These are phyloP conservation scores for Emericellopsis cladophorae DNA, from an alignment of 2,329 filamentous ascomycete species.

Conservation along the genomic window DNA sequence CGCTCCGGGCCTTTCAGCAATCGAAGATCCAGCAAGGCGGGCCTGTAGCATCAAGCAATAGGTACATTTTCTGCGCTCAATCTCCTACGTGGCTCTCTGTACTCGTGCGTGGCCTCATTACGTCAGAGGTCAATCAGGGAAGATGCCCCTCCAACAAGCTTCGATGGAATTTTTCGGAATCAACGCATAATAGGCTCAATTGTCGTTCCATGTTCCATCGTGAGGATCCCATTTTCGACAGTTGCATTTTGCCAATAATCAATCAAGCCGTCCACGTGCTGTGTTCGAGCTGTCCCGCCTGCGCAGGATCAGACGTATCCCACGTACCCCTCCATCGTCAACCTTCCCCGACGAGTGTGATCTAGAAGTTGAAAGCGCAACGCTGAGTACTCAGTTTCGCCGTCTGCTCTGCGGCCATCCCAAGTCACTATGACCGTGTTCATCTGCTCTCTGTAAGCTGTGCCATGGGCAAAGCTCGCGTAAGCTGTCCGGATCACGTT, in stretches of 20 bases:
- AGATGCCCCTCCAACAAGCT: background rate
- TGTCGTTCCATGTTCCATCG: background rate
- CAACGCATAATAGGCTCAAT: background rate
- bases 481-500: background rate
- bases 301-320: background rate
- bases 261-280: background rate
- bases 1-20: no score
- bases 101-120: background rate
- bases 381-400: background rate
- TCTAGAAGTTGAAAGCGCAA: background rate
- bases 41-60: no score
- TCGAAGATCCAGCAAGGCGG: no score
- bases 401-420: background rate
- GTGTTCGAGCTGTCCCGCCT: background rate
- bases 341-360: background rate
- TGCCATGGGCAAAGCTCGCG: background rate
- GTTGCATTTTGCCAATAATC: background rate
- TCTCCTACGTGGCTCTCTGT: no score
- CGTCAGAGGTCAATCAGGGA: constrained; percentile 1
- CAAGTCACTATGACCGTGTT: constrained; percentile 25
- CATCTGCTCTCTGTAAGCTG: constrained; percentile 24
- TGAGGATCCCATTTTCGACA: background rate
- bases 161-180: background rate
- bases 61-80: no score
- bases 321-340: background rate